Evolutionary conservation across 1,284 basidiomycete species (phyloP).

Genomic region (Caloboletus firmus): DNA sequence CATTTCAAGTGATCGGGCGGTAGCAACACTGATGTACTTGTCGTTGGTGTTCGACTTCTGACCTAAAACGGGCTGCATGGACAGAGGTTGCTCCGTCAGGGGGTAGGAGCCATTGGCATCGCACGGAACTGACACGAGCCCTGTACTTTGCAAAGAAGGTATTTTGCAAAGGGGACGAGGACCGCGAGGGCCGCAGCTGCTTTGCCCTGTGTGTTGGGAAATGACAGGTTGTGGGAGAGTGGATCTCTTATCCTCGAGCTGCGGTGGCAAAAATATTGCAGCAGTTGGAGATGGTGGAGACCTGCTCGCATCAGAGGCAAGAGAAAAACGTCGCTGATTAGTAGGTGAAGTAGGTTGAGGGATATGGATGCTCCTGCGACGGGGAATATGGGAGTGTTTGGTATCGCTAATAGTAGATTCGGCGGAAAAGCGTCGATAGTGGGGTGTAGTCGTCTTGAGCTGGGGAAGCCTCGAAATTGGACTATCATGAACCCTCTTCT

Average conservation of each 20-base stretch:
- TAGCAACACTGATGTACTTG: not conserved
- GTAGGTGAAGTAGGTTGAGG: constrained; percentile 15
- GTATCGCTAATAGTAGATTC: constrained; percentile 31
- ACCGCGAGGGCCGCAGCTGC: constrained; percentile 14
- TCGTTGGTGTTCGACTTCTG: constrained; percentile 21
- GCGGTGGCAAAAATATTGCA: not conserved
- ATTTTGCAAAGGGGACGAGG: constrained; percentile 17
- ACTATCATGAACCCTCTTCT: constrained; percentile 36
- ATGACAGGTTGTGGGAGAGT: not conserved
- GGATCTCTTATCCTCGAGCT: constrained; percentile 1
- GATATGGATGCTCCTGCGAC: constrained; percentile 19
- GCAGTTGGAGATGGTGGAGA: constrained; percentile 8
- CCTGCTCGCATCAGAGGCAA: constrained; percentile 17
- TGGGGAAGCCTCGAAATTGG: constrained; percentile 38
- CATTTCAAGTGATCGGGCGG: constrained; percentile 14
- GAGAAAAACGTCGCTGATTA: constrained; percentile 12
- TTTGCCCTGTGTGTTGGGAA: constrained; percentile 18
- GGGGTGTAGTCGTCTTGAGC: constrained; percentile 23
- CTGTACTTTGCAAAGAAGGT: constrained; percentile 16
- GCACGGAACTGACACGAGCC: not conserved
- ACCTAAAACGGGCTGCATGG: constrained; percentile 4
- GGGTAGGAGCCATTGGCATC: not conserved
- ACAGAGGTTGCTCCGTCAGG: constrained; percentile 1
- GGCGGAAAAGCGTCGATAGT: constrained; percentile 30
- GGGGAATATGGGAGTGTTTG: constrained; percentile 21